Evolutionary conservation across 768 basidiomycete species (phyloP), one percentile per base, ranked within the genome.

Genomic region (Xerocomellus chrysenteron): DNA sequence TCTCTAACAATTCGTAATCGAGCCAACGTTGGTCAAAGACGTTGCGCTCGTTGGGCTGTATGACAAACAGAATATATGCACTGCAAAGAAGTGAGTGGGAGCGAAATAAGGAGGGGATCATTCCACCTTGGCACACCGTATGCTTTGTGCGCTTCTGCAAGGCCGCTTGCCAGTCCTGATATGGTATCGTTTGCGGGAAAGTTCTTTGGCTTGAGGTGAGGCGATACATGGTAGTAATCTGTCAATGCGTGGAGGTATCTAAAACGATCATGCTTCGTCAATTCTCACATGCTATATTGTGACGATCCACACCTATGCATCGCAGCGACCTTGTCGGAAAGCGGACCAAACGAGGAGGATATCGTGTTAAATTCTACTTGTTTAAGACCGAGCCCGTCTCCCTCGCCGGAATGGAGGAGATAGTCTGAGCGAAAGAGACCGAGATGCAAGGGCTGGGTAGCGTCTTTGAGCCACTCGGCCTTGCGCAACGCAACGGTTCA

Each of bases 311-410:
- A 94, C 92, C 86, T 79, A 73, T 98, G 96, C 68, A 98, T 70
- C 24, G 83, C 82, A 4, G 88, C 78, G 11, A 80, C 76, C 37
- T 77, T 79, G 59, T 90, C 78, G 0, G 90, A 90, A 14, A 98
- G 77, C 1, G 86, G 67, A 0, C 94, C 96, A 69, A 98, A 96
- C 1, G 94, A 94, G 0, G 87, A 84, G 3, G 94, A 92, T 59
- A 98, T 95, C 10, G 96, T 97, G 68, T 99, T 99, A 75, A 98
- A 97, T 70, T 99, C 96, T 41, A 98, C 96, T 73, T 99, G 96
- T 69, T 94, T 96, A 59, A 99, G 72, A 7, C 75, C 72, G 14
- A 77, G 65, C 14, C 19, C 21, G 13, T 42, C 67, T 30, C 74
- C 68, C 0, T 63, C 60, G 2, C 78, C 77, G 9, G 78, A 71